Conservation (phyloP, 1,284 basidiomycete genomes). For the Cutaneotrichosporon curvatum region DNA sequence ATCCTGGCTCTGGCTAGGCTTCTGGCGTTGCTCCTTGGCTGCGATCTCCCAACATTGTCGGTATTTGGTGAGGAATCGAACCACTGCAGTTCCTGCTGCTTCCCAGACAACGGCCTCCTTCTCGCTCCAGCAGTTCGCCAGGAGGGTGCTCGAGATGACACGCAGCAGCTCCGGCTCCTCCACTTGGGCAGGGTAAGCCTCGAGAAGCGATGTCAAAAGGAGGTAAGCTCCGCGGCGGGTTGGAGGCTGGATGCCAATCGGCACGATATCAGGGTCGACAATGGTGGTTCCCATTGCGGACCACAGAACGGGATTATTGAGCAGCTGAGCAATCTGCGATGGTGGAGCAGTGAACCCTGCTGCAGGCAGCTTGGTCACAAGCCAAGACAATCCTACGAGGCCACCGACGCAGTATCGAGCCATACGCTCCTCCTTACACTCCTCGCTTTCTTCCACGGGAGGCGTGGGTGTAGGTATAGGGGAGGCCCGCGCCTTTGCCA, state of each 20-base stretch:
- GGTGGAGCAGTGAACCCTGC: constrained; percentile 19
- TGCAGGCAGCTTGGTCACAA: constrained; percentile 25
- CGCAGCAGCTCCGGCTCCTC: constrained; percentile 24
- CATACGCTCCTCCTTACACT: constrained; percentile 55
- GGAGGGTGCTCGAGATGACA: constrained; percentile 54
- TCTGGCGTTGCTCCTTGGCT: constrained; percentile 5
- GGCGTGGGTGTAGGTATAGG: constrained; percentile 12
- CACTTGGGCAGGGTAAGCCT: constrained; percentile 24
- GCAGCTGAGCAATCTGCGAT: constrained; percentile 21
- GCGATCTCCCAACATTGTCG: constrained; percentile 57
- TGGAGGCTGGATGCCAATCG: constrained; percentile 28
- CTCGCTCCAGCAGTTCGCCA: constrained; percentile 72
- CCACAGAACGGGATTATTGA: constrained; percentile 36
- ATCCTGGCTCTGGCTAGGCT: constrained; percentile 20
- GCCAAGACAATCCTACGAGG: constrained; percentile 61
- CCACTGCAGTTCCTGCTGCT: constrained; percentile 61
- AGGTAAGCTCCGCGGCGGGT: constrained; percentile 39
- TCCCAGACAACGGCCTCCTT: constrained; percentile 60
- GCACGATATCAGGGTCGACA: constrained; percentile 8
- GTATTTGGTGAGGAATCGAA: constrained; percentile 63
- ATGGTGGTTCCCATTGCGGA: constrained; percentile 20
- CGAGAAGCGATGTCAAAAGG: constrained; percentile 28
- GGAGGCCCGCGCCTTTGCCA: constrained; percentile 9
- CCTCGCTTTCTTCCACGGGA: constrained; percentile 26
- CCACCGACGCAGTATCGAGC: constrained; percentile 66